Evolutionary conservation across 352 stramenopile genomes (phyloP).

Genomic region (Phytophthora agathidicida): DNA sequence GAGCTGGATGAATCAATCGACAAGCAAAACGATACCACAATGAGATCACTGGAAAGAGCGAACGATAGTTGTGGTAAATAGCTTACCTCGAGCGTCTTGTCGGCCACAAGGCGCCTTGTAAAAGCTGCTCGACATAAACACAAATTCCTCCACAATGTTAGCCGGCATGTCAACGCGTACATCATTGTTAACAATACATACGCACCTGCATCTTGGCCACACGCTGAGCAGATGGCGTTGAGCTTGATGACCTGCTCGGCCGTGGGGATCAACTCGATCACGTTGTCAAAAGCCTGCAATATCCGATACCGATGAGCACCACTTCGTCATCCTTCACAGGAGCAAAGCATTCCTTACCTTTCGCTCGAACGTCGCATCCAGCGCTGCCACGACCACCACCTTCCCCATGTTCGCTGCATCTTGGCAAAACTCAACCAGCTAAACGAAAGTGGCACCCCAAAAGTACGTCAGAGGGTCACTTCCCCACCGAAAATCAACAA

Average conservation of each 20-base stretch:
- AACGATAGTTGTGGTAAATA: background rate
- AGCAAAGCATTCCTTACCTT: slow-evolving; percentile 41
- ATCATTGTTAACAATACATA: background rate
- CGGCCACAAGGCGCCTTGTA: slow-evolving; percentile 70
- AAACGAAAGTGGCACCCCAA: slow-evolving; percentile 9
- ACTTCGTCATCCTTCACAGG: background rate
- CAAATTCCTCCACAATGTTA: too few relatives aligned
- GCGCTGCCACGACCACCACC: slow-evolving; percentile 78
- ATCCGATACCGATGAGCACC: background rate
- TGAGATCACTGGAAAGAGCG: background rate
- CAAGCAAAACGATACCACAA: background rate
- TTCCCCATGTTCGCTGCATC: slow-evolving; percentile 73
- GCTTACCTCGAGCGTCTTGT: slow-evolving; percentile 72
- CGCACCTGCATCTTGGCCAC: slow-evolving; percentile 69
- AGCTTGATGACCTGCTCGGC: slow-evolving; percentile 86
- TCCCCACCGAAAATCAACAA: slow-evolving; percentile 2
- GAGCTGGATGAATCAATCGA: slow-evolving; percentile 44
- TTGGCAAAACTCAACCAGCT: slow-evolving; percentile 82
- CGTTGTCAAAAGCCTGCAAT: slow-evolving; percentile 69
- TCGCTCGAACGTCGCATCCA: slow-evolving; percentile 80
- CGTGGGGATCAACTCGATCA: slow-evolving; percentile 74
- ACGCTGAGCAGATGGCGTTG: slow-evolving; percentile 84
- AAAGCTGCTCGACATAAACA: slow-evolving; percentile 49
- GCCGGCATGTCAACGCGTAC: too few relatives aligned
- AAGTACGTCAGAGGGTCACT: slow-evolving; percentile 14